Percentiles rank a stretch among this genome's conserved stretches.
Evolutionary conservation across 768 basidiomycete species (phyloP).

Genomic region (Boletus bicolor): DNA sequence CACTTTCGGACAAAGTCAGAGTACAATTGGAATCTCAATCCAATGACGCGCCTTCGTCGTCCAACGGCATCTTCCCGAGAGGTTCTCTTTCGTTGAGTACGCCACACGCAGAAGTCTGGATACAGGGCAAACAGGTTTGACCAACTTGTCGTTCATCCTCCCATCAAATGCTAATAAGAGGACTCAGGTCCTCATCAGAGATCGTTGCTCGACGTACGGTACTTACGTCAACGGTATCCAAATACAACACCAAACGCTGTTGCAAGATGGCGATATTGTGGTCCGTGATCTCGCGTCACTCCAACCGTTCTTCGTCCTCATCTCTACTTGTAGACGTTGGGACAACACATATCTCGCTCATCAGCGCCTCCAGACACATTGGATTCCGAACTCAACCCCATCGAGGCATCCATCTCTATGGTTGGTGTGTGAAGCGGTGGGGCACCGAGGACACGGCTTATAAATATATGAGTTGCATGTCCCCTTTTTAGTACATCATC

Average conservation of each 20-base stretch:
- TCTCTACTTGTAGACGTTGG: slow-evolving; percentile 37
- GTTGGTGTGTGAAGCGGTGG: slow-evolving; percentile 26
- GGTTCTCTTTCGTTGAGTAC: slow-evolving; percentile 39
- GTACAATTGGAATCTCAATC: slow-evolving; percentile 35
- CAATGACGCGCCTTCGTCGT: slow-evolving; percentile 19
- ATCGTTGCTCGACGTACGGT: slow-evolving; percentile 45
- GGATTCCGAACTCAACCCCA: slow-evolving; percentile 45
- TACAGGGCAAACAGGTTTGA: slow-evolving; percentile 39
- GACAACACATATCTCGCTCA: slow-evolving; percentile 37
- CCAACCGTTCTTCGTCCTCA: neutral
- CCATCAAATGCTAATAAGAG: slow-evolving; percentile 7
- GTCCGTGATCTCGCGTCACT: slow-evolving; percentile 29
- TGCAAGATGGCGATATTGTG: slow-evolving; percentile 43
- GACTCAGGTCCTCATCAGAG: slow-evolving; percentile 43
- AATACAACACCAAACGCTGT: slow-evolving; percentile 35
- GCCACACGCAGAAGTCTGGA: slow-evolving; percentile 48
- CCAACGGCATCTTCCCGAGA: slow-evolving; percentile 44
- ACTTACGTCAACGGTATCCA: slow-evolving; percentile 47
- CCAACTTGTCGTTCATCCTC: slow-evolving; percentile 2
- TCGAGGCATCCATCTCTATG: slow-evolving; percentile 41
- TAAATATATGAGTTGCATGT: neutral
- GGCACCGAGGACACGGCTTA: neutral
- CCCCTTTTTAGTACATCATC: neutral
- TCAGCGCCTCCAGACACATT: slow-evolving; percentile 37
- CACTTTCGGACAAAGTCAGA: slow-evolving; percentile 29